Base-by-base conservation (phyloP, 495 filamentous ascomycete species). In the Aspergillus carlsbadensis region DNA sequence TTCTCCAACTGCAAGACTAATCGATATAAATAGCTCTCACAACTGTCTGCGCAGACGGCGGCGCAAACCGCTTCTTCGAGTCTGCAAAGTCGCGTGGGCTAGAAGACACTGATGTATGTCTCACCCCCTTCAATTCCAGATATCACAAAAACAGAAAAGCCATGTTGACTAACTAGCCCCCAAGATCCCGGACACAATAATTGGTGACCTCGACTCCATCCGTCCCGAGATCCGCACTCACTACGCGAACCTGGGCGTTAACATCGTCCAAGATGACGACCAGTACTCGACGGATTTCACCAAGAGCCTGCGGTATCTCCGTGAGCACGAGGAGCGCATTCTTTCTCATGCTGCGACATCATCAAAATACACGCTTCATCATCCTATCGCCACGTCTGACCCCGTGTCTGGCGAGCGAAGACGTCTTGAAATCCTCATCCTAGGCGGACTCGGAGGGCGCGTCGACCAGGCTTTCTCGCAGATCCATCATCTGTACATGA, bases 401-500 rank as follows among this genome's bases (percentile, higher is more conserved):
- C 10, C 18, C 2, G 22, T 11, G 1, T 10, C 15, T 8, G 44
- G n/a, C n/a, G 14, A 47, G 7, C 14, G 13, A 22, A 11, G 14
- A 8, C 10, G 45, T 10, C 60, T 82, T 14, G 71, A 81, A 24
- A 76, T 94, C 44, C 75, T 94, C 29, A 82, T 88, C 24, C 66
- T 93, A n/a, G 93, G 93, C 20, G 87, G 91, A 14, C 79, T 98
- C 1, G 90, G 88, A 18, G 95, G 95, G 3, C 83, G 94, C 24
- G 89, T 96, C 6, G 94, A 98, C 68, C 95, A 98, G 59, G 92
- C 86, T 4, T 80, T 98, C 29, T 91, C 90, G 26, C 87, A 93
- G 47, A 78, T 98, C 40, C 90, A 94, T 64, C 87, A 92, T 63
- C 70, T 92, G 29, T 88, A 87, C 51, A 62, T 53, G 60, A 79